phyloP scores from a whole-genome alignment of 2,329 filamentous ascomycete genomes.

The Alternaria incomplexa region DNA sequence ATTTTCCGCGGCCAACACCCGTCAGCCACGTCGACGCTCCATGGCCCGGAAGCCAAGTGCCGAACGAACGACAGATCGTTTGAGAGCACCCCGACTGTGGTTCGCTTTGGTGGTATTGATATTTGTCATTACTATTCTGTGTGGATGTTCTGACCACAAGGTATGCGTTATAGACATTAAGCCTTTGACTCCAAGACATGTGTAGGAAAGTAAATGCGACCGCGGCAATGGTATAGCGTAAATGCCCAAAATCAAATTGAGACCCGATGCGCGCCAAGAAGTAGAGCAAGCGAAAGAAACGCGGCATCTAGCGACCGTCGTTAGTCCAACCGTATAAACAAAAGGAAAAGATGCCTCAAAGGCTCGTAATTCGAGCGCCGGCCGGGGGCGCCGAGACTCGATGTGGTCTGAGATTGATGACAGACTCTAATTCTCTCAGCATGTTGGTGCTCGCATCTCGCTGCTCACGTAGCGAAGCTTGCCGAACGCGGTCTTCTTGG shows the following conservation, averaged over 20 bases:
- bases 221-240: constrained; percentile 23
- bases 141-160: constrained; percentile 1
- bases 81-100: background rate
- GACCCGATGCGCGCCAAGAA: constrained; percentile 3
- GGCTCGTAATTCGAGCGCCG: constrained; percentile 40
- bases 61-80: background rate
- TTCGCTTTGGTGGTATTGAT: background rate
- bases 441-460: constrained; percentile 85
- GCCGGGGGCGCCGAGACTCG: constrained; percentile 23
- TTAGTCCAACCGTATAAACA: constrained; percentile 15
- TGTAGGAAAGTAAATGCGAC: constrained; percentile 5
- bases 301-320: constrained; percentile 17
- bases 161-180: constrained; percentile 11
- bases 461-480: constrained; percentile 74
- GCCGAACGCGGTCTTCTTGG: constrained; percentile 81
- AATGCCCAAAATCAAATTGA: constrained; percentile 15
- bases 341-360: constrained; percentile 29
- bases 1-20: background rate
- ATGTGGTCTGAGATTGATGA: constrained; percentile 63
- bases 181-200: constrained; percentile 1
- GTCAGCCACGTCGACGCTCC: constrained; percentile 7
- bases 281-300: constrained; percentile 1
- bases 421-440: constrained; percentile 89
- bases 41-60: background rate
- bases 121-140: constrained; percentile 9